Evolutionary conservation across 1,284 basidiomycete species (phyloP).

Genomic region (Trichosporon inkin): DNA sequence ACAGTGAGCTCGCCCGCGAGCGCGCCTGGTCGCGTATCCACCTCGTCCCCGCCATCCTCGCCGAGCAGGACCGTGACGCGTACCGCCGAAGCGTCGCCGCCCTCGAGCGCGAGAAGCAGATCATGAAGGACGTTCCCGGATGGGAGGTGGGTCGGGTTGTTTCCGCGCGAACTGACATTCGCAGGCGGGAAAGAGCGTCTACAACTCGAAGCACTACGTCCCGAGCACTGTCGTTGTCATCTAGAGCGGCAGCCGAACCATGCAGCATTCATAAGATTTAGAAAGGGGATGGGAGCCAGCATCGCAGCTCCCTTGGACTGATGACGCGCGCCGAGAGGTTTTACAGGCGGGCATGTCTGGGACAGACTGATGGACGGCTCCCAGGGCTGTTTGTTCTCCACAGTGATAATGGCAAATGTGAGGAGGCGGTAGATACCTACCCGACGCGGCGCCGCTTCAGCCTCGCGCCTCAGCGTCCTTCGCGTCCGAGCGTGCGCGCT

Average conservation of each 20-base stretch:
- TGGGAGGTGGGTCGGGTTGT: slow-evolving; percentile 78
- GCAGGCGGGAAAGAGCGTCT: slow-evolving; percentile 74
- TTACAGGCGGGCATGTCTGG: no score
- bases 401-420: no score
- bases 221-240: slow-evolving; percentile 56
- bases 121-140: slow-evolving; percentile 91
- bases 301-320: no score
- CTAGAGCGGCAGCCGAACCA: slow-evolving; percentile 24
- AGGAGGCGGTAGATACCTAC: no score
- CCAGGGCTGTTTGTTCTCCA: no score
- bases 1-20: slow-evolving; percentile 88
- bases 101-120: slow-evolving; percentile 73
- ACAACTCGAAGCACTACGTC: slow-evolving; percentile 76
- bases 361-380: no score
- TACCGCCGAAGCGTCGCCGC: slow-evolving; percentile 80
- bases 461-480: no score
- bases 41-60: slow-evolving; percentile 83
- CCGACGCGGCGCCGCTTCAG: no score
- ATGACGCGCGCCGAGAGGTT: no score
- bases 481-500: no score
- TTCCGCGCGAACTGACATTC: background rate
- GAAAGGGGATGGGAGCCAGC: background rate
- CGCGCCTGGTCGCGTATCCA: slow-evolving; percentile 94
- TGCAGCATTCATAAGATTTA: slow-evolving; percentile 13
- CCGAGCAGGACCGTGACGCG: slow-evolving; percentile 86